A percentile compares a stretch with the other conserved stretches of the same genome.
These are phyloP conservation scores for Trichoderma gracile DNA, from an alignment of 2,329 filamentous ascomycete species.

Conservation along the genomic window DNA sequence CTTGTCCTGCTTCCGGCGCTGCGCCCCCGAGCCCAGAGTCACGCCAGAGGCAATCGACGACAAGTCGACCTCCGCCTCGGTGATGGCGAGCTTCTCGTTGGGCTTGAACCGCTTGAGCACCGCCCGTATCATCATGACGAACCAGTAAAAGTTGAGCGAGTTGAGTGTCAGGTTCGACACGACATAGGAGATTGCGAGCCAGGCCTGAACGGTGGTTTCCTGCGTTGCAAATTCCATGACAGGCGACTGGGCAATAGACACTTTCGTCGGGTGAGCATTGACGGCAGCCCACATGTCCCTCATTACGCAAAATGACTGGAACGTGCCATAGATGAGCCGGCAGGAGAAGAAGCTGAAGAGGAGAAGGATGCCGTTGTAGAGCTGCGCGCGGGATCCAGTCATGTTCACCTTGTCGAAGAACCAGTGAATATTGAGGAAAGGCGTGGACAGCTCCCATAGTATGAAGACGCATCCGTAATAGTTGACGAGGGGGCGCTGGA, in stretches of 20 bases:
- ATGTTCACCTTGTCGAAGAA: slow-evolving; percentile 85
- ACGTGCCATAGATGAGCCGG: slow-evolving; percentile 76
- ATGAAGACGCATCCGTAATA: slow-evolving; percentile 81
- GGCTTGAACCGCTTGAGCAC: slow-evolving; percentile 74
- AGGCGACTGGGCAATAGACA: slow-evolving; percentile 26
- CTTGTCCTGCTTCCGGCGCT: slow-evolving; percentile 36
- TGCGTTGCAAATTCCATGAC: slow-evolving; percentile 49
- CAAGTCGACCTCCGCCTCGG: slow-evolving; percentile 36
- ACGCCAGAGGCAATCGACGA: slow-evolving; percentile 36
- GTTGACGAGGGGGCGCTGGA: slow-evolving; percentile 77
- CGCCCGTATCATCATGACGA: slow-evolving; percentile 80
- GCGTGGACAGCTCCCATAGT: slow-evolving; percentile 82
- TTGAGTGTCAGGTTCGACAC: slow-evolving; percentile 72
- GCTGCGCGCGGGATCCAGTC: slow-evolving; percentile 71
- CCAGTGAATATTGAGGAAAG: slow-evolving; percentile 88
- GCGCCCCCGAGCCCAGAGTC: slow-evolving; percentile 28
- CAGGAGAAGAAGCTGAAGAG: slow-evolving; percentile 74
- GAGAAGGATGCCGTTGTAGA: slow-evolving; percentile 74
- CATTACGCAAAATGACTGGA: slow-evolving; percentile 68
- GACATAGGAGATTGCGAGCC: slow-evolving; percentile 69
- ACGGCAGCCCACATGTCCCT: slow-evolving; percentile 64
- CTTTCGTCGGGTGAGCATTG: slow-evolving; percentile 42
- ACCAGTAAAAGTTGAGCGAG: slow-evolving; percentile 80
- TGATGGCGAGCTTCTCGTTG: slow-evolving; percentile 33
- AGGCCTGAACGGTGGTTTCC: slow-evolving; percentile 60